Base-by-base conservation (phyloP, 164 flowering plant species). In the Santalum album region DNA sequence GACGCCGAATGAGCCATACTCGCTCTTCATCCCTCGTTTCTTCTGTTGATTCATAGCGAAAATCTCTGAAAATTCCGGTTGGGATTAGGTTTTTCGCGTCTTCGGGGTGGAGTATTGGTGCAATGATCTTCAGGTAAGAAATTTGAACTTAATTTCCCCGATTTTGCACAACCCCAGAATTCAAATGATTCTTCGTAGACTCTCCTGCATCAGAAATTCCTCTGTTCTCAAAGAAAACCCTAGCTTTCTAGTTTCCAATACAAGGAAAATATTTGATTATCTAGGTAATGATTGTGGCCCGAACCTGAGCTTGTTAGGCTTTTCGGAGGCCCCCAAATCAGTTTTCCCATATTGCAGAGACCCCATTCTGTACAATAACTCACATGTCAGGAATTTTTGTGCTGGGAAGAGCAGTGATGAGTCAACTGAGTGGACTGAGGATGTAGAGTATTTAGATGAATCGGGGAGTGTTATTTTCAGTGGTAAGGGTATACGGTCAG, bases 381-480 rank as follows among this genome's bases (percentile, higher is more conserved):
- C 18, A 54, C 26, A 55, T 25, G 22, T 59, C 1, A 72, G 86
- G 55, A 59, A 26, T 40, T 86, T 70, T 58, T 81, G 81, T 63
- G 55, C 82, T 39, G 83, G 62, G 35, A 67, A 67, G 42, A 54
- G 16, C 5, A 40, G 27, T 40, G 59, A 34, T 18, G 63, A 43
- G 29, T 20, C 69, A 10, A 57, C 58, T 18, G 84, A 81, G 60
- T 90, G 89, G 90, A 83, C 92, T 29, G 95, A 80, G 50, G 96
- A 92, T 3, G 69, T 92, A 11, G 84, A 76, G 61, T 92, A 92
- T 61, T 65, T 92, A 29, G 98, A 92, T 71, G 94, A 92, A 58
- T 69, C 87, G 0, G 95, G 95, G 0, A 59, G 67, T 52, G 80
- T 86, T 20, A 80, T 89, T 58, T 81, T 55, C 67, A 66, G 73